Evolutionary conservation across 306 rosid species (phyloP).

Genomic region (Inga leiocalycina): DNA sequence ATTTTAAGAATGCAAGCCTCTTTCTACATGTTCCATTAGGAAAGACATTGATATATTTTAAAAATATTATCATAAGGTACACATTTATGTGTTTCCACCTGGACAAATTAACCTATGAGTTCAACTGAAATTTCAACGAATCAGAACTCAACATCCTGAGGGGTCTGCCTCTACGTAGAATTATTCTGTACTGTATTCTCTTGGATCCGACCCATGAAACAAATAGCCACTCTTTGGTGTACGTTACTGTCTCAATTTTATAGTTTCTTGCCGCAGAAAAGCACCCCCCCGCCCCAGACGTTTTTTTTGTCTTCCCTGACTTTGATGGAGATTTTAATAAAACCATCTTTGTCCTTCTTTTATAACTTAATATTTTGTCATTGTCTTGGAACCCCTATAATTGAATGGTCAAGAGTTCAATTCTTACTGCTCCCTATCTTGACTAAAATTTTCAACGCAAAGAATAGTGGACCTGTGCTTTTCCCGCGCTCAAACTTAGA

Average conservation of each 20-base stretch:
- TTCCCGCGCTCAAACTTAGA: background rate
- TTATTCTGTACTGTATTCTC: background rate
- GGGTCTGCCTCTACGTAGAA: background rate
- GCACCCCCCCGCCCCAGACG: background rate
- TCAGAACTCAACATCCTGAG: background rate
- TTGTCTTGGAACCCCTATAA: background rate
- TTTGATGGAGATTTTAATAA: background rate
- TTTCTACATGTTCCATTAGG: background rate
- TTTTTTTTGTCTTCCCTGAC: background rate
- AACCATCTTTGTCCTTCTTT: background rate
- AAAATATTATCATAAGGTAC: background rate
- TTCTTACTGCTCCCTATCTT: too few species aligned
- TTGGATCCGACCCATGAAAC: background rate
- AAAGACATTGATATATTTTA: background rate
- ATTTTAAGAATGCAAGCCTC: background rate
- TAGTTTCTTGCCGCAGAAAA: conserved; percentile 1
- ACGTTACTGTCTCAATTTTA: background rate
- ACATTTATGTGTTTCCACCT: background rate
- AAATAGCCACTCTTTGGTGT: background rate
- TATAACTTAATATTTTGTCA: background rate
- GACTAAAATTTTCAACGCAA: background rate
- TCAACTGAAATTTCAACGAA: background rate
- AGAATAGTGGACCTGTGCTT: background rate
- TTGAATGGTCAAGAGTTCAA: too few species aligned
- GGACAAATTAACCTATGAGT: background rate